Evolutionary conservation across 306 rosid species (phyloP).

Genomic region (Casuarina equisetifolia): DNA sequence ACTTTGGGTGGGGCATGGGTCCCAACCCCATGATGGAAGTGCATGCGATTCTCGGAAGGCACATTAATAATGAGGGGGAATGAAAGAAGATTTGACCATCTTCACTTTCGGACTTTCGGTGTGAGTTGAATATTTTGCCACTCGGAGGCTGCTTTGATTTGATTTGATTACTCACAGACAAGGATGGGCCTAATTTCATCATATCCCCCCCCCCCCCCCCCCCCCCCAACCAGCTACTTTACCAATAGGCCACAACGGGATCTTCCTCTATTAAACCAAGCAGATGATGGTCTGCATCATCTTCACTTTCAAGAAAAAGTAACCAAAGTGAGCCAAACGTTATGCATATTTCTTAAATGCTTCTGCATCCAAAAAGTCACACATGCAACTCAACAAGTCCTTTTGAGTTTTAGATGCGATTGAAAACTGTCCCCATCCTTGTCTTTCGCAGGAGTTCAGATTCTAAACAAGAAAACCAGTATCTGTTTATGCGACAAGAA

Average conservation of each 20-base stretch:
- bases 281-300: no score
- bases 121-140: constrained; percentile 24
- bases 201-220: constrained; percentile 22
- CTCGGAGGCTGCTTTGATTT: constrained; percentile 21
- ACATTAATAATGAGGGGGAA: constrained; percentile 57
- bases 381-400: no score
- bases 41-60: constrained; percentile 66
- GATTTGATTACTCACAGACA: constrained; percentile 24
- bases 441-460: not conserved
- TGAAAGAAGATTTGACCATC: constrained; percentile 66
- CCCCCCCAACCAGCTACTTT: not conserved
- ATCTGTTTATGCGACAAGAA: not conserved
- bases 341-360: no score
- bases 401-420: not conserved
- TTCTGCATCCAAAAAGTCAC: no score
- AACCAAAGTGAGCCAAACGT: not conserved
- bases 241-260: not conserved
- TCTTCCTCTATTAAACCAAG: constrained; percentile 6
- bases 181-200: constrained; percentile 22
- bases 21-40: constrained; percentile 57
- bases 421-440: not conserved
- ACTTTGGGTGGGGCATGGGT: constrained; percentile 42
- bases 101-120: constrained; percentile 67
- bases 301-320: no score
- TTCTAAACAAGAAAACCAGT: no score